These are phyloP conservation scores for Trichoderma asperellum DNA, from an alignment of 2,329 filamentous ascomycete species.

Conservation along the genomic window DNA sequence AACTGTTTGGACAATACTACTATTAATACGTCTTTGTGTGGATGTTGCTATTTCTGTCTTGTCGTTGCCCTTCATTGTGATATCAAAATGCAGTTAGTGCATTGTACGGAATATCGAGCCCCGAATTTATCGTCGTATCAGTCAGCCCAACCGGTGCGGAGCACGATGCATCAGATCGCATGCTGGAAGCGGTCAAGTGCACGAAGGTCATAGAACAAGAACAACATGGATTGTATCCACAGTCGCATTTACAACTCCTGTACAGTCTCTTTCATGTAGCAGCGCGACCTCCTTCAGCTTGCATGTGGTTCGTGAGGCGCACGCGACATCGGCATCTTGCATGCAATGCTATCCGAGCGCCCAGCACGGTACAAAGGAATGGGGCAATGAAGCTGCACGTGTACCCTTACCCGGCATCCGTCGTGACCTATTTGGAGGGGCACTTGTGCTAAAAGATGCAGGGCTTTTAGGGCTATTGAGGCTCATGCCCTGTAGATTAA, in stretches of 20 bases:
- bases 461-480: neutral
- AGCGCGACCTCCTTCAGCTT: neutral
- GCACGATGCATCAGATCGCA: neutral
- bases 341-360: slow-evolving; percentile 1
- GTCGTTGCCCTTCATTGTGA: neutral
- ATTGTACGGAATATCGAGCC: neutral
- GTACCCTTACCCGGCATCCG: slow-evolving; percentile 13
- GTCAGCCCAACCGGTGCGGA: neutral
- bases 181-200: slow-evolving; percentile 16
- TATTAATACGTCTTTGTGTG: slow-evolving; percentile 25
- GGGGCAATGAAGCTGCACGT: slow-evolving; percentile 22
- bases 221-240: neutral
- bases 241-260: neutral
- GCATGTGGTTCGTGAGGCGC: slow-evolving; percentile 16
- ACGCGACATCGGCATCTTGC: slow-evolving; percentile 15
- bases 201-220: neutral
- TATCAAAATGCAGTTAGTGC: neutral
- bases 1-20: slow-evolving; percentile 30
- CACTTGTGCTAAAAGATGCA: slow-evolving; percentile 5
- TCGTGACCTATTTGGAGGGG: neutral
- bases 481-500: neutral
- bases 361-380: neutral
- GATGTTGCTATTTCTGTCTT: neutral
- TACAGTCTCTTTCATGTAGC: neutral
- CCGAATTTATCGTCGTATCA: neutral